These are phyloP conservation scores for Chlorokybus atmophyticus DNA, from an alignment of 139 green algal species.

Conservation along the genomic window DNA sequence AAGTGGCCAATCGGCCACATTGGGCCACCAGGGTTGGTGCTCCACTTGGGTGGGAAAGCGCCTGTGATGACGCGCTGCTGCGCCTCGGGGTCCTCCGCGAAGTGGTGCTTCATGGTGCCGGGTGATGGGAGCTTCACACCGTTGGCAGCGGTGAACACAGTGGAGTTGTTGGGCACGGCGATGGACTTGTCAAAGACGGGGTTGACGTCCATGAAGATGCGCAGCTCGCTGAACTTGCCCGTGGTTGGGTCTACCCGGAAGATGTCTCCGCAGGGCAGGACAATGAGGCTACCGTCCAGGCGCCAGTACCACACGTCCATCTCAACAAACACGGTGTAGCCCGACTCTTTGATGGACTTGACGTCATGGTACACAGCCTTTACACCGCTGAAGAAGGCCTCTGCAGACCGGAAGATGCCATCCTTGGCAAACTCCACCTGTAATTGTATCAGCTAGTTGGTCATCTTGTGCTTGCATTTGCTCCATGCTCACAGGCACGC, in stretches of 20 bases:
- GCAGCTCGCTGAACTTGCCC: conserved; percentile 1
- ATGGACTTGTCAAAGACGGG: not conserved
- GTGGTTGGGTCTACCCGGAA: not conserved
- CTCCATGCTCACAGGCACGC: too few species aligned
- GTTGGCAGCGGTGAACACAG: too few species aligned
- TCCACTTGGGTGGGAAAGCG: not conserved
- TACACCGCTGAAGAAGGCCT: not conserved
- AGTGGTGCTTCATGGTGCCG: too few species aligned
- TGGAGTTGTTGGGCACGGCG: not conserved
- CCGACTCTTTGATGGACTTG: not conserved
- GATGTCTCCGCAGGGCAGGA: not conserved
- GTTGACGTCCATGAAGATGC: conserved; percentile 1
- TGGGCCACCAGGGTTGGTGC: too few species aligned
- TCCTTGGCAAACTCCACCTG: not conserved
- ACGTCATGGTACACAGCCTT: not conserved
- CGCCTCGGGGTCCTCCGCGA: too few species aligned
- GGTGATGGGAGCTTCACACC: too few species aligned
- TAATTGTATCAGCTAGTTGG: too few species aligned
- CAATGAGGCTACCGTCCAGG: not conserved
- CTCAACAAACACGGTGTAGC: conserved; percentile 1
- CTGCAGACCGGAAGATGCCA: not conserved
- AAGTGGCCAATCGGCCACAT: not conserved
- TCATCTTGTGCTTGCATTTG: too few species aligned
- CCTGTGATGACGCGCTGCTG: too few species aligned
- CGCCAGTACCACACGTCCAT: not conserved